phyloP scores from a whole-genome alignment of 1,284 basidiomycete genomes.

The Trichosporon ovoides region DNA sequence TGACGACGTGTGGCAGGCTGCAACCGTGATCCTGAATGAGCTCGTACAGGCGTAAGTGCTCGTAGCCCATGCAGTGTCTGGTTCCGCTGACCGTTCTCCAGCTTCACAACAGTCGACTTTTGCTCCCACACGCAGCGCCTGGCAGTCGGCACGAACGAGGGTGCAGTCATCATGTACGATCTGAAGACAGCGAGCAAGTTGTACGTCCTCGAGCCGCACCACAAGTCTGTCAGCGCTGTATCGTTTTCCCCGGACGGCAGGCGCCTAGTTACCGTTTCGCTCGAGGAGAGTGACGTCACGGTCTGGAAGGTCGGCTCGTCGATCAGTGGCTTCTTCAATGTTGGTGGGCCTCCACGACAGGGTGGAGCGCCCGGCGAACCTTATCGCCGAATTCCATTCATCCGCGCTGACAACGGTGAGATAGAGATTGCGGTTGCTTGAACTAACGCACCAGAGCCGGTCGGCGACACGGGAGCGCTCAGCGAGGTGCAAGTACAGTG shows the following conservation, averaged over 20 bases:
- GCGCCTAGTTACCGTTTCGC: conserved; percentile 76
- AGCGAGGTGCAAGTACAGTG: conserved; percentile 74
- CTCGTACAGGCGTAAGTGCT: conserved; percentile 75
- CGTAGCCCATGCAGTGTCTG: no score
- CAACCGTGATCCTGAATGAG: conserved; percentile 86
- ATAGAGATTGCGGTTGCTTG: background rate
- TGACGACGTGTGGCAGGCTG: conserved; percentile 81
- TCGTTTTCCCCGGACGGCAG: conserved; percentile 90
- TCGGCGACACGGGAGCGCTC: conserved; percentile 59
- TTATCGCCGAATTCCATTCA: conserved; percentile 74
- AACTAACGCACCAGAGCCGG: background rate
- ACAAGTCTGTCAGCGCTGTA: conserved; percentile 67
- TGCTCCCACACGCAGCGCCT: conserved; percentile 78
- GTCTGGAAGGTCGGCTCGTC: conserved; percentile 88
- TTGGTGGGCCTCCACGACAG: conserved; percentile 86
- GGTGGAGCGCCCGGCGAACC: conserved; percentile 70
- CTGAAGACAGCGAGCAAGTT: conserved; percentile 90
- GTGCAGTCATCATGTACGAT: conserved; percentile 90
- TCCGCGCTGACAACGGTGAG: conserved; percentile 52
- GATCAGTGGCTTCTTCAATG: conserved; percentile 80
- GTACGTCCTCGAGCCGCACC: conserved; percentile 90
- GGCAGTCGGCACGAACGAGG: conserved; percentile 89
- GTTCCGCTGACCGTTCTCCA: conserved; percentile 37
- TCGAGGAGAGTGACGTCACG: conserved; percentile 73
- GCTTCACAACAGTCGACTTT: conserved; percentile 89